Evolutionary conservation across 129 eudicot species (phyloP), one percentile per base, ranked within the genome.

Genomic region (Flaveria ramosissima): DNA sequence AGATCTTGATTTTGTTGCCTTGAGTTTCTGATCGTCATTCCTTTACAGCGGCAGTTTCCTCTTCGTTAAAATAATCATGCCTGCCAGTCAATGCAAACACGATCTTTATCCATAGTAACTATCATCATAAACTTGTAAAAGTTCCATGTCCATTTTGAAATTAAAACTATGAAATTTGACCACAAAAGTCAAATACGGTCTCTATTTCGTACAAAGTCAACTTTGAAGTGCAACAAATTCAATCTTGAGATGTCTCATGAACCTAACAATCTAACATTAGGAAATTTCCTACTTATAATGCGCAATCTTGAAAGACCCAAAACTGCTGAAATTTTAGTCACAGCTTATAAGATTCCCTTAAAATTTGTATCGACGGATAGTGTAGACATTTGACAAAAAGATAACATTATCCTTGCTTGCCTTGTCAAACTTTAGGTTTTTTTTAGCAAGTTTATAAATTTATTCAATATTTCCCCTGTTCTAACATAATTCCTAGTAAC

Each of bases 61-160:
- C 90, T 77, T 89, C 86, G 19, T 63, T 80, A 56, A 89, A 87
- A 74, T 87, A 89, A 52, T 94, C 98, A 9, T 94, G 86, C 82
- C 98, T 94, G 93, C 41, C 16, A 45, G 68, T 47, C 15, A 32
- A 62, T 7, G 32, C 39, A 82, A 80, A 80, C 80, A 80, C 30
- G 62, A 32, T 19, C 16, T 30, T 80, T 9, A 66, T 43, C 43
- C 59, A 41, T 51, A 42, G 17, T 68, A 67, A 67, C 36, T 42
- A 19, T 24, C 16, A 39, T 59, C 66, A 66, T 41, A 68, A n/a
- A n/a, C n/a, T 42, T 20, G 39, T 41, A 12, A 11, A 11, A 9
- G 16, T 11, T 17, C 11, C 11, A 11, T 43, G 55, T 45, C 19
- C 43, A 43, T 10, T 17, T 45, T 19, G 36, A 43, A 19, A 36